Percentiles rank a stretch among this genome's conserved stretches.
These are phyloP conservation scores for Vicia faba DNA, from an alignment of 306 rosid species.

Conservation along the genomic window DNA sequence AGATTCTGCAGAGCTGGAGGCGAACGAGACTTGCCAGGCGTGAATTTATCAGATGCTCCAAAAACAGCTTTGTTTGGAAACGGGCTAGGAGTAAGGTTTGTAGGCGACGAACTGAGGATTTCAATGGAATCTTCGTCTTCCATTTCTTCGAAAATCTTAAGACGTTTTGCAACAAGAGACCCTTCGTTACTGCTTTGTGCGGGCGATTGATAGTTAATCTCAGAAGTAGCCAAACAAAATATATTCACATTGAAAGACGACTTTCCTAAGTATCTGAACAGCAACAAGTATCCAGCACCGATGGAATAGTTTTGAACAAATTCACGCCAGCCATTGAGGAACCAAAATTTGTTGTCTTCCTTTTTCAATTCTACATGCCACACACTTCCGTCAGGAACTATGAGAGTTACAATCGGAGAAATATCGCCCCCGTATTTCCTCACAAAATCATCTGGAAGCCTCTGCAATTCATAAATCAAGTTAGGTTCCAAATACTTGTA, in stretches of 20 bases:
- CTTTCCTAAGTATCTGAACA: slow-evolving; percentile 82
- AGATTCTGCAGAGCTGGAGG: slow-evolving; percentile 71
- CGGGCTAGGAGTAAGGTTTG: slow-evolving; percentile 38
- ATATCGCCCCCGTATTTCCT: slow-evolving; percentile 67
- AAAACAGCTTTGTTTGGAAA: slow-evolving; percentile 54
- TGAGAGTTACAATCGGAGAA: slow-evolving; percentile 60
- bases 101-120: slow-evolving; percentile 47
- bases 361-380: slow-evolving; percentile 79
- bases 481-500: slow-evolving; percentile 35
- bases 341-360: slow-evolving; percentile 69
- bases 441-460: slow-evolving; percentile 77
- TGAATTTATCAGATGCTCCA: slow-evolving; percentile 49
- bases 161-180: slow-evolving; percentile 48
- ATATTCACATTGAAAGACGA: slow-evolving; percentile 71
- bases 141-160: slow-evolving; percentile 68
- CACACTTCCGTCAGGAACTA: slow-evolving; percentile 75
- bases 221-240: slow-evolving; percentile 67
- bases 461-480: slow-evolving; percentile 59
- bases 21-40: slow-evolving; percentile 48
- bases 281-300: slow-evolving; percentile 67
- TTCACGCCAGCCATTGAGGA: slow-evolving; percentile 82
- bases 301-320: slow-evolving; percentile 71
- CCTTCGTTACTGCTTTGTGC: slow-evolving; percentile 47
- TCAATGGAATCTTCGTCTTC: slow-evolving; percentile 78
- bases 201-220: slow-evolving; percentile 69